Conservation (phyloP, 192 early-diverging fungal genomes). For the Globomyces pollinis-pini region DNA sequence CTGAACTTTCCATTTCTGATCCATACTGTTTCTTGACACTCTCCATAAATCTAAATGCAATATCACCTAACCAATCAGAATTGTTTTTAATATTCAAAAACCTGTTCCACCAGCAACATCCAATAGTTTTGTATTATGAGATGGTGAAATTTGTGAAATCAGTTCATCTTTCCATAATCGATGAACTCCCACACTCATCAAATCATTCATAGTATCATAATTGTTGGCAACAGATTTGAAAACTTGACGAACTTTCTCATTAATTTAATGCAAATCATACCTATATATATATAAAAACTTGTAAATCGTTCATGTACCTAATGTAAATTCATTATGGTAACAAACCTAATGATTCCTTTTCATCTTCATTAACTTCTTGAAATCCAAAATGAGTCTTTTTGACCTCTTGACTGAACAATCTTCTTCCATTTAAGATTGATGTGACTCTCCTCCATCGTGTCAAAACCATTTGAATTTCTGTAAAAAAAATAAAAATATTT, state of each 20-base stretch:
- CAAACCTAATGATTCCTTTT: constrained; percentile 84
- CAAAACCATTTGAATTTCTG: no score
- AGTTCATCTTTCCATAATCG: constrained; percentile 96
- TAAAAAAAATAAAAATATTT: no score
- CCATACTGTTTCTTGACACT: constrained; percentile 65
- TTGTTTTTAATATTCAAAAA: constrained; percentile 44
- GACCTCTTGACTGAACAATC: no score
- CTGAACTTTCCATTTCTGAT: constrained; percentile 49
- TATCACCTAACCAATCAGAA: no score
- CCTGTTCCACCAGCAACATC: constrained; percentile 98
- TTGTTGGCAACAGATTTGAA: constrained; percentile 92
- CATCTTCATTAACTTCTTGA: constrained; percentile 70
- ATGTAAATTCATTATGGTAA: no score
- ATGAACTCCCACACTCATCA: constrained; percentile 90
- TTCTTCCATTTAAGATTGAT: no score
- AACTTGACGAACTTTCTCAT: constrained; percentile 82
- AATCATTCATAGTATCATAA: constrained; percentile 98
- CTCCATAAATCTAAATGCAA: constrained; percentile 90
- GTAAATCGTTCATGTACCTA: neutral
- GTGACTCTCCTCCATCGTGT: no score
- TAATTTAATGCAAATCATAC: constrained; percentile 17
- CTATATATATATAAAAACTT: neutral
- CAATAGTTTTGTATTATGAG: constrained; percentile 71
- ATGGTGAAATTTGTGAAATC: constrained; percentile 73
- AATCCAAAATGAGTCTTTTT: constrained; percentile 89